Evolutionary conservation across 148 eudicot species (phyloP).

Genomic region (Oxyria digyna): DNA sequence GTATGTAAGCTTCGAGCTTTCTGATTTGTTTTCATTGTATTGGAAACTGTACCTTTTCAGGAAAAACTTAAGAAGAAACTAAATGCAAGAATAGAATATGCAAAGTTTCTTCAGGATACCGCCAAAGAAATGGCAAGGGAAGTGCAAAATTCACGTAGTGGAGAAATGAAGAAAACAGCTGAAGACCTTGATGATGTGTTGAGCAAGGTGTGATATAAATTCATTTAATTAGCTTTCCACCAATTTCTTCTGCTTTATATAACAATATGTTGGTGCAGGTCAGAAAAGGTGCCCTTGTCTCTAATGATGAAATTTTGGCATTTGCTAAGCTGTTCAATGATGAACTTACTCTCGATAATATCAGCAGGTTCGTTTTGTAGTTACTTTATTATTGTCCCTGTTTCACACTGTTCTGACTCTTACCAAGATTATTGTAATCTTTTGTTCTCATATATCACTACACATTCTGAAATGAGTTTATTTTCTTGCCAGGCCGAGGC

Average conservation of each 20-base stretch:
- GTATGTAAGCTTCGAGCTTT: neutral
- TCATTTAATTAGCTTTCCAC: neutral
- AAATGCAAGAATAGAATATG: conserved; percentile 85
- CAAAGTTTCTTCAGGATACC: conserved; percentile 90
- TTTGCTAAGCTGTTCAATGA: conserved; percentile 82
- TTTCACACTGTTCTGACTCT: neutral
- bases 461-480: neutral
- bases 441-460: neutral
- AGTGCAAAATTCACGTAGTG: conserved; percentile 77
- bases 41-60: conserved; percentile 18
- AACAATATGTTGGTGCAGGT: conserved; percentile 31
- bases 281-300: conserved; percentile 46
- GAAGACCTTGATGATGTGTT: conserved; percentile 94
- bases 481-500: conserved; percentile 45
- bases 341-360: conserved; percentile 73
- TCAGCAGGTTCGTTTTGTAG: conserved; percentile 49
- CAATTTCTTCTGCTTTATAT: neutral
- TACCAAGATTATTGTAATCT: neutral
- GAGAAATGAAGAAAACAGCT: conserved; percentile 76
- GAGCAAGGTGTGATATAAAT: conserved; percentile 39
- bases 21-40: neutral
- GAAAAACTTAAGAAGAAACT: conserved; percentile 71
- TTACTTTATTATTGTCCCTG: neutral
- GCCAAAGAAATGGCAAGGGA: conserved; percentile 91
- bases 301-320: conserved; percentile 66